Conservation (phyloP, 768 basidiomycete genomes). For the Boletus fagicola region DNA sequence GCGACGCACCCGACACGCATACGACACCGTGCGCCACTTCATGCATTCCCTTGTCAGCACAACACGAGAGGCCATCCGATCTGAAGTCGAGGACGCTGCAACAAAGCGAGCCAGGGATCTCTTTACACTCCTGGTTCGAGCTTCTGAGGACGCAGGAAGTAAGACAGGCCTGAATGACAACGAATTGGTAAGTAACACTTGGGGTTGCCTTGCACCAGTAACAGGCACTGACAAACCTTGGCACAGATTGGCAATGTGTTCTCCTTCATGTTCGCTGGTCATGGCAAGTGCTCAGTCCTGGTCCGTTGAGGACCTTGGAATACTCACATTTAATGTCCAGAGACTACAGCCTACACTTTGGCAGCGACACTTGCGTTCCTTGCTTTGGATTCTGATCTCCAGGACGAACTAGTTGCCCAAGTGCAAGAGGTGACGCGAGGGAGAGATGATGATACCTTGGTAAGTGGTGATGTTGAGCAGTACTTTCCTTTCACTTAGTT, state of each 20-base stretch:
- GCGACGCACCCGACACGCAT: conserved; percentile 17
- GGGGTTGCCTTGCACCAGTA: background rate
- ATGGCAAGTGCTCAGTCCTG: conserved; percentile 38
- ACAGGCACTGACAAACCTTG: background rate
- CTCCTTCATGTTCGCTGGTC: conserved; percentile 55
- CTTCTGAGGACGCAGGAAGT: conserved; percentile 21
- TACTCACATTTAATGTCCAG: conserved; percentile 13
- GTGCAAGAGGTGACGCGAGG: conserved; percentile 26
- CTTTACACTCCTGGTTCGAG: conserved; percentile 20
- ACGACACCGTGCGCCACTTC: conserved; percentile 24
- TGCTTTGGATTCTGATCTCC: conserved; percentile 29
- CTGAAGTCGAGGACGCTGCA: background rate
- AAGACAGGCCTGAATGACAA: conserved; percentile 14
- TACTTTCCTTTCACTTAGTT: background rate
- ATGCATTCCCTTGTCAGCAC: conserved; percentile 16
- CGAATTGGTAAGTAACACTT: conserved; percentile 16
- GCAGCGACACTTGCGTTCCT: conserved; percentile 35
- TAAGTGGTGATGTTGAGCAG: background rate
- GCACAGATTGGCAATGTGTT: conserved; percentile 54
- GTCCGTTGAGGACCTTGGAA: background rate
- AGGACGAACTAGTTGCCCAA: conserved; percentile 34
- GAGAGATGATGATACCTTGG: conserved; percentile 18
- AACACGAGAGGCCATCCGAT: conserved; percentile 12
- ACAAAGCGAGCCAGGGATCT: conserved; percentile 16
- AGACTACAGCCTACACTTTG: conserved; percentile 35